Evolutionary conservation across 2,329 filamentous ascomycete species (phyloP), one percentile per base, ranked within the genome.

Genomic region (Fusarium cyanostomum): DNA sequence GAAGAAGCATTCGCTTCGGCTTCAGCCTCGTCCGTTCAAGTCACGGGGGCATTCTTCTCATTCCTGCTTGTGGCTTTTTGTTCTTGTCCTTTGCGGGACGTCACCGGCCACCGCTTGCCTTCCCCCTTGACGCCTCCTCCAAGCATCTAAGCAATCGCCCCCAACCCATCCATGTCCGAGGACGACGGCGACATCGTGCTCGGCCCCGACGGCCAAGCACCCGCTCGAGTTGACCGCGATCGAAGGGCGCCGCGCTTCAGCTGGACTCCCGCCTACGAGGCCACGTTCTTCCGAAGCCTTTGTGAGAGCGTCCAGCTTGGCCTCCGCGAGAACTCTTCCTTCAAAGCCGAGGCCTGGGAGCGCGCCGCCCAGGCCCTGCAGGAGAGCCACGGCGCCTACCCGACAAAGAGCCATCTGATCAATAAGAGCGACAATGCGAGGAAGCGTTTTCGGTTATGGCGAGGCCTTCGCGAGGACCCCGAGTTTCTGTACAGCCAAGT

Each of bases 371-470:
- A 79, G 42, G 84, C 83, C 28, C 74, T 87, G 52, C 80, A 83
- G 74, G 82, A 84, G 27, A 80, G 80, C 51, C 85, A 87, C 67
- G 78, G 78, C 68, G 84, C 84, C 41, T 85, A 80, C 62, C 84
- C 84, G n/a, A 81, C 84, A 60, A 87, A 87, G 75, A 82, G 80
- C 66, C 85, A 87, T 52, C 81, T 87, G 31, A 86, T 87, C 73
- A 87, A 87, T 77, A 87, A 87, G 75, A 85, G 83, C 63, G 85
- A 87, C 74, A 87, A 87, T 72, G 85, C 85, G 57, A 80, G 85
- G 46, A 87, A 87, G 73, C 84, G 85, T 68, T 87, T 87, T 60
- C 82, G 85, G n/a, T 76, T 87, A 49, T 87, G 85, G 85, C 76
- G 85, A 15, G 84, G 84, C 18, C 73, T 87, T 64, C 77, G 84